Evolutionary conservation across 306 rosid species (phyloP), one percentile per base, ranked within the genome.

Genomic region (Lathyrus aphaca): DNA sequence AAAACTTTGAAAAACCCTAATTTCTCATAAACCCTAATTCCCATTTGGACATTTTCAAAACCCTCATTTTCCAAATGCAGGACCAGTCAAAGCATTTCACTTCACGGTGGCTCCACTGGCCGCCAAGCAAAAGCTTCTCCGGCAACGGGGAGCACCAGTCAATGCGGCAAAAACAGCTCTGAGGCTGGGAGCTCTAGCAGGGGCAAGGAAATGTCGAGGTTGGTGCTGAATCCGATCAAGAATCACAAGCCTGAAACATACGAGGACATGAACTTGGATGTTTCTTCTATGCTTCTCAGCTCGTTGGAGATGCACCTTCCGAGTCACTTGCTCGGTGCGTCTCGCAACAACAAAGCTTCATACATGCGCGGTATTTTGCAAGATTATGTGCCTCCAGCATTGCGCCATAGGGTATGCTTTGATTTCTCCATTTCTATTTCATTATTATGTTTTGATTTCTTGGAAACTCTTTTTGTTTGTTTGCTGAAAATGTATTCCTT

Each of bases 301-400:
- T 66, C 80, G 35, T 48, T 83, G 27, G 87, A 83, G 71, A 72
- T 61, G 51, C 64, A 83, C 53, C 56, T 83, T 50, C 87, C 82
- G 9, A 71, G 21, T 1, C 30, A 9, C 25, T 35, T 80, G 82
- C 79, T 80, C 43, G 11, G 19, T 0, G 75, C 60, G 7, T 29
- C 82, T 40, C 82, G 85, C 7, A 76, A 73, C 9, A 63, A 65
- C 0, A 83, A 83, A 68, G 46, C 43, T 2, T 71, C 78, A 21
- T 80, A 59, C 76, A 80, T 80, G 76, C 57, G 29, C 59, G 59
- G 61, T 10, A 83, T 83, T 70, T 49, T 83, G 71, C 51, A 29
- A 13, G 64, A 77, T 50, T 74, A 73, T 29, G 38, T 60, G 0
- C 78, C 81, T 3, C 51, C 51, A 1, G 56, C 51, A 32, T 64